These are phyloP conservation scores for Thymus mandschuricus DNA, from an alignment of 257 asterid genomes.

Conservation along the genomic window DNA sequence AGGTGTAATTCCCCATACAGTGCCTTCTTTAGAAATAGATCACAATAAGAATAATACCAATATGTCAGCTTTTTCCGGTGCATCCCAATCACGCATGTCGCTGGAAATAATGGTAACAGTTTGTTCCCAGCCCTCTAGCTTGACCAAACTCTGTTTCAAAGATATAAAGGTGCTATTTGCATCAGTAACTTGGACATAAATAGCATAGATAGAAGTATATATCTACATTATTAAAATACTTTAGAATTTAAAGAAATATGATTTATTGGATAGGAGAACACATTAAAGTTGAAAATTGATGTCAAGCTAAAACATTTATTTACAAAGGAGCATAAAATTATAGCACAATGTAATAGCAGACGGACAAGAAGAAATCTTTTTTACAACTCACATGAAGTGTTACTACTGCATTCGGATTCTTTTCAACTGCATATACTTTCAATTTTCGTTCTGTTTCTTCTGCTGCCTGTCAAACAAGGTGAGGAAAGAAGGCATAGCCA, in stretches of 20 bases:
- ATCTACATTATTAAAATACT: slow-evolving; percentile 13
- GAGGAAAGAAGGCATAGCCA: slow-evolving; percentile 10
- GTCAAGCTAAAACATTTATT: not conserved
- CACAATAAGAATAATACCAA: slow-evolving; percentile 52
- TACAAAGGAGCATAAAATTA: not conserved
- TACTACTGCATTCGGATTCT: slow-evolving; percentile 96
- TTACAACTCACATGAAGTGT: slow-evolving; percentile 84
- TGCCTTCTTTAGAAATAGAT: not conserved
- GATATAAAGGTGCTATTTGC: slow-evolving; percentile 22
- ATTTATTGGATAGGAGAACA: slow-evolving; percentile 15
- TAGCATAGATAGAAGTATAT: slow-evolving; percentile 1
- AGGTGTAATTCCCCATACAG: slow-evolving; percentile 9
- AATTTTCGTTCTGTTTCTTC: slow-evolving; percentile 90
- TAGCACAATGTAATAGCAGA: slow-evolving; percentile 18
- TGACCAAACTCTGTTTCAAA: slow-evolving; percentile 77
- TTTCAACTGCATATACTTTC: slow-evolving; percentile 96
- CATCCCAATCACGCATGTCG: slow-evolving; percentile 96
- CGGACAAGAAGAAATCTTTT: not conserved
- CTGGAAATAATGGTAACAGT: slow-evolving; percentile 80
- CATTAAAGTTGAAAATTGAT: not conserved
- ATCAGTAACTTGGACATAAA: slow-evolving; percentile 22
- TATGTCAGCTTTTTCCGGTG: slow-evolving; percentile 97
- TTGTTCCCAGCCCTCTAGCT: slow-evolving; percentile 94
- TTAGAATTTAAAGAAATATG: not conserved
- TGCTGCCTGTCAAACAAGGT: slow-evolving; percentile 71